Evolutionary conservation across 1,139 yeast genomes (phyloP), one percentile per base, ranked within the genome.

Genomic region (Eremothecium sinecaudum): DNA sequence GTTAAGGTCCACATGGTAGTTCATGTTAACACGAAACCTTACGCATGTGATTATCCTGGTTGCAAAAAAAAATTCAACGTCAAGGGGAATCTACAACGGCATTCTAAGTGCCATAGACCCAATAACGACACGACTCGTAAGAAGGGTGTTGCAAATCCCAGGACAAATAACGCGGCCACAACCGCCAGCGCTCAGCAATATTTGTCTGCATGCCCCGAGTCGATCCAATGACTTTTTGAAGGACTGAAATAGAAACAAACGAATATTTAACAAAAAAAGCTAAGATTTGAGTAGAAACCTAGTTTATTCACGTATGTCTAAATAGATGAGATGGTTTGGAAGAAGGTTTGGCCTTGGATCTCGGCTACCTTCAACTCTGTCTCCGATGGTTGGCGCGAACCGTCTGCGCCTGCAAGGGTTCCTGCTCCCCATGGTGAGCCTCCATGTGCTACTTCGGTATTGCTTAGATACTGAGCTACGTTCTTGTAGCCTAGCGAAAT

Each of bases 351-450:
- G 61, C 83, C 84, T 62, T 77, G 84, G 42, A 58, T 62, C 39
- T 51, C 53, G 34, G 78, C 87, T 46, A 81, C 51, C 47, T 71
- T 70, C 53, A 72, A 63, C 64, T 82, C 94, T 43, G 79, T 64
- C 35, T 66, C 71, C 40, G 73, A 50, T 38, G 90, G 82, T 55
- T 66, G 67, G 69, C 93, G 75, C 13, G 84, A 75, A 48, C 94
- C 94, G 50, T 79, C 90, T 39, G 70, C 68, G 47, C 77, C 87
- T 24, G 94, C 87, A 49, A 69, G 69, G 39, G 84, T 65, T 53
- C 93, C 93, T 33, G 94, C 84, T 63, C 94, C 94, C 86, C 90
- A 82, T 39, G 94, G 73, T 37, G 90, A 76, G 45, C 80, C 80
- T 56, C 93, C 94, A 57, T 79, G 92, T 39, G 74, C 71, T 64